Evolutionary conservation across 768 basidiomycete genomes (phyloP).

Genomic region (Podaxis pistillaris): DNA sequence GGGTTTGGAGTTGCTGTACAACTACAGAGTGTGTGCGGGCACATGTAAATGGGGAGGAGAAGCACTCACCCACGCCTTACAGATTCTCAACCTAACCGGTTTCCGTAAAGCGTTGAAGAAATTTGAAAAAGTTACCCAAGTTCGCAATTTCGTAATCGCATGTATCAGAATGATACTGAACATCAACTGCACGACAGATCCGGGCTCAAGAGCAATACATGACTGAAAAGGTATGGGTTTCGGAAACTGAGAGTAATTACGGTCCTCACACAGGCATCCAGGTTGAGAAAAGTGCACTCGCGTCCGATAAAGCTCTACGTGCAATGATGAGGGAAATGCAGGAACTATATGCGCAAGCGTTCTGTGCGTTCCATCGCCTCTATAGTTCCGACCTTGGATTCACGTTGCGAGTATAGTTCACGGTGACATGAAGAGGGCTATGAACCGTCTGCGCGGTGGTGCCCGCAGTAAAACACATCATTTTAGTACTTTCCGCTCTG

Average conservation of each 20-base stretch:
- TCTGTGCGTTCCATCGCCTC: slow-evolving; percentile 51
- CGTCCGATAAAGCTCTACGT: slow-evolving; percentile 57
- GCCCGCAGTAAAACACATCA: slow-evolving; percentile 57
- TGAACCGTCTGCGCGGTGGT: slow-evolving; percentile 59
- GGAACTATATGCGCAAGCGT: slow-evolving; percentile 68
- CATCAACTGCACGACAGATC: slow-evolving; percentile 41
- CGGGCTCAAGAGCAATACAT: slow-evolving; percentile 76
- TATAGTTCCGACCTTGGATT: slow-evolving; percentile 4
- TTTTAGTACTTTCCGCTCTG: slow-evolving; percentile 72
- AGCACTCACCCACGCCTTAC: not conserved
- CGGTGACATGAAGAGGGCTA: slow-evolving; percentile 80
- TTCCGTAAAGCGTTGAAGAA: slow-evolving; percentile 87
- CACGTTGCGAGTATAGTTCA: slow-evolving; percentile 30
- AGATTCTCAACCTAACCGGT: slow-evolving; percentile 88
- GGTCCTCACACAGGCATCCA: slow-evolving; percentile 22
- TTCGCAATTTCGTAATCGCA: slow-evolving; percentile 22
- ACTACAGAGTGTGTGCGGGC: slow-evolving; percentile 67
- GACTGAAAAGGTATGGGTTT: slow-evolving; percentile 59
- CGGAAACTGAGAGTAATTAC: not conserved
- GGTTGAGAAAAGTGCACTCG: slow-evolving; percentile 70
- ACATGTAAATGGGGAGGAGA: not conserved
- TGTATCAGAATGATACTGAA: not conserved
- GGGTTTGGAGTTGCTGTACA: slow-evolving; percentile 80
- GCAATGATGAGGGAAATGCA: slow-evolving; percentile 77
- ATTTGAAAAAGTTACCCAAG: slow-evolving; percentile 78